These are phyloP conservation scores for Picea abies DNA, from an alignment of 83 land plant genomes.

Conservation along the genomic window DNA sequence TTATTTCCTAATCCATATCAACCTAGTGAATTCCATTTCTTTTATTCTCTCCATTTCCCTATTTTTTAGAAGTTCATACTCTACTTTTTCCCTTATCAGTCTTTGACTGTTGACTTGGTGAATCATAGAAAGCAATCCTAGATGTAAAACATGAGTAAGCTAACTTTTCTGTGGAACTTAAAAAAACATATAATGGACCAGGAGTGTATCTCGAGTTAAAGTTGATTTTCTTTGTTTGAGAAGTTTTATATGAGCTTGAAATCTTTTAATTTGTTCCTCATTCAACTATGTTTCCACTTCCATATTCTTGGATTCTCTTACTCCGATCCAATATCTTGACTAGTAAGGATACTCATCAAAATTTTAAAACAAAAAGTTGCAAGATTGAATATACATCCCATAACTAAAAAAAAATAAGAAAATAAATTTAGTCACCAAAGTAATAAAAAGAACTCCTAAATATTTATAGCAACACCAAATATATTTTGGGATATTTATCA, in stretches of 20 bases:
- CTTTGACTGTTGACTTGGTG: neutral
- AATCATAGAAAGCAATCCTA: neutral
- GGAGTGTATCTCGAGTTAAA: neutral
- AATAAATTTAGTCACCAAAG: neutral
- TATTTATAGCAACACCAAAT: neutral
- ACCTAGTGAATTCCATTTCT: too few species aligned
- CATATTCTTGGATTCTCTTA: neutral
- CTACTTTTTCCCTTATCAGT: neutral
- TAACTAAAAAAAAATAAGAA: neutral
- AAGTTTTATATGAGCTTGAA: neutral
- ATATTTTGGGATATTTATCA: neutral
- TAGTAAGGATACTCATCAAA: neutral
- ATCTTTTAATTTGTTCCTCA: neutral
- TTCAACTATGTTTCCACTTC: neutral
- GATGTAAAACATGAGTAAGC: neutral
- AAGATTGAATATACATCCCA: neutral
- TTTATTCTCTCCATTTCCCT: neutral
- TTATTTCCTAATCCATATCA: neutral
- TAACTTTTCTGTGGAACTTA: neutral
- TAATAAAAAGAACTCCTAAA: neutral
- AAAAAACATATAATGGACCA: neutral
- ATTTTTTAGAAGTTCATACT: neutral
- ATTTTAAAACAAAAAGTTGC: neutral
- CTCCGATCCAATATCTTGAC: neutral
- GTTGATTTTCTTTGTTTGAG: neutral